Evolutionary conservation across 2,329 filamentous ascomycete genomes (phyloP).

Genomic region (Mycosphaerella sp.): DNA sequence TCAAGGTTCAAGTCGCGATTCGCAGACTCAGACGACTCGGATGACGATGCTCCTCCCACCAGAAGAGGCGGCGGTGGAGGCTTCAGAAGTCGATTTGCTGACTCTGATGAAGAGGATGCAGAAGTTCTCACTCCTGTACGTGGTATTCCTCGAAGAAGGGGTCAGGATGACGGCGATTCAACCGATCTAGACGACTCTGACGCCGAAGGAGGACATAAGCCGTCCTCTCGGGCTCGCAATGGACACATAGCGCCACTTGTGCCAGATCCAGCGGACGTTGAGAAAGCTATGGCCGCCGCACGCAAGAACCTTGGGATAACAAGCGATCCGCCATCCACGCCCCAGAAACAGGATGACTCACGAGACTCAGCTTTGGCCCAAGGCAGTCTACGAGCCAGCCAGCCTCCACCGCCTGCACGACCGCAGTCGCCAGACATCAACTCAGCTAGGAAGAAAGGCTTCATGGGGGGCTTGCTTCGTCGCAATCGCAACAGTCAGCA

Average conservation of each 20-base stretch:
- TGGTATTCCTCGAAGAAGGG: slow-evolving; percentile 53
- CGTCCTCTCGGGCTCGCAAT: slow-evolving; percentile 41
- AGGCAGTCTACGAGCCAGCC: slow-evolving; percentile 35
- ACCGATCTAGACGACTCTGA: slow-evolving; percentile 47
- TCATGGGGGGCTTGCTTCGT: slow-evolving; percentile 35
- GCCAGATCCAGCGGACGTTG: slow-evolving; percentile 33
- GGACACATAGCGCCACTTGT: slow-evolving; percentile 30
- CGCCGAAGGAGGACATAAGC: slow-evolving; percentile 30
- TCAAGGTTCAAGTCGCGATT: slow-evolving; percentile 51
- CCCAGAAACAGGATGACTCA: slow-evolving; percentile 18
- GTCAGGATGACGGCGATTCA: slow-evolving; percentile 52
- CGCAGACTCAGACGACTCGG: slow-evolving; percentile 53
- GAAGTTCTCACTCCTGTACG: slow-evolving; percentile 51
- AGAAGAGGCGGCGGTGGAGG: slow-evolving; percentile 9
- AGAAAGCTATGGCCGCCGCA: slow-evolving; percentile 35
- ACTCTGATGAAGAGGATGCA: slow-evolving; percentile 48
- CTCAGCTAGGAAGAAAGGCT: slow-evolving; percentile 26
- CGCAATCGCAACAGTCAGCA: slow-evolving; percentile 28
- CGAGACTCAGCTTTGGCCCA: slow-evolving; percentile 33
- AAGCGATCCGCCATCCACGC: slow-evolving; percentile 8
- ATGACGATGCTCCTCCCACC: slow-evolving; percentile 44
- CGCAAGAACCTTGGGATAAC: slow-evolving; percentile 30
- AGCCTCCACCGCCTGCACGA: slow-evolving; percentile 50
- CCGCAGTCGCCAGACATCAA: slow-evolving; percentile 17
- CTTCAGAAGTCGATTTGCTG: slow-evolving; percentile 45